A percentile compares a stretch with the other conserved stretches of the same genome.
phyloP scores from a whole-genome alignment of 306 rosid species.

The Acacia melanoxylon region DNA sequence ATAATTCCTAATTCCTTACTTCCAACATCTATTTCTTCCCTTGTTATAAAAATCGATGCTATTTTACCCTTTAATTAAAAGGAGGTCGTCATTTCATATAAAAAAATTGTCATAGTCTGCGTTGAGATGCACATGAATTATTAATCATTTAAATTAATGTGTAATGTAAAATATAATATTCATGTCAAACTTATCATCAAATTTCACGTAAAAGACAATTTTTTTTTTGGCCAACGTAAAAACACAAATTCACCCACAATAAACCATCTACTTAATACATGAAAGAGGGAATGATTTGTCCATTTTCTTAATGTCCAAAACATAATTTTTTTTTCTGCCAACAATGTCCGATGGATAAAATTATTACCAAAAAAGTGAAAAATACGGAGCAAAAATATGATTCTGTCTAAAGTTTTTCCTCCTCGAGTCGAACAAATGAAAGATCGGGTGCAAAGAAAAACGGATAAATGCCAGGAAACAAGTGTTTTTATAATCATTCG shows the following conservation, averaged over 20 bases:
- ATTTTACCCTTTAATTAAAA: neutral
- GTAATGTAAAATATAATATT: too few relatives aligned
- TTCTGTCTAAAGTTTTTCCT: too few relatives aligned
- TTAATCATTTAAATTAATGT: neutral
- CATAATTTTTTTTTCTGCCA: too few relatives aligned
- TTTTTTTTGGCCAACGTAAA: too few relatives aligned
- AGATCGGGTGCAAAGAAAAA: too few relatives aligned
- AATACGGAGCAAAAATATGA: neutral
- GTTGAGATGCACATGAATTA: neutral
- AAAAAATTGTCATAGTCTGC: neutral
- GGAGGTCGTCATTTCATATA: neutral
- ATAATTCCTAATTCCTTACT: neutral
- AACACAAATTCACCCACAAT: neutral
- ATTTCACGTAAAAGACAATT: neutral
- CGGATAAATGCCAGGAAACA: too few relatives aligned
- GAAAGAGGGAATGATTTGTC: neutral
- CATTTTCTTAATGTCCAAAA: too few relatives aligned
- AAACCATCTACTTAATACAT: neutral
- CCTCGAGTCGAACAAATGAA: too few relatives aligned
- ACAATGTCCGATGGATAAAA: neutral
- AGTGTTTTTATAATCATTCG: too few relatives aligned
- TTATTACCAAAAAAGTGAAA: too few relatives aligned
- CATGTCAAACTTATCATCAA: neutral
- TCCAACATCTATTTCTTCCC: neutral
- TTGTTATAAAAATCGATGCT: neutral